Evolutionary conservation across 2,329 filamentous ascomycete species (phyloP).

Genomic region (Alternaria consortialis): DNA sequence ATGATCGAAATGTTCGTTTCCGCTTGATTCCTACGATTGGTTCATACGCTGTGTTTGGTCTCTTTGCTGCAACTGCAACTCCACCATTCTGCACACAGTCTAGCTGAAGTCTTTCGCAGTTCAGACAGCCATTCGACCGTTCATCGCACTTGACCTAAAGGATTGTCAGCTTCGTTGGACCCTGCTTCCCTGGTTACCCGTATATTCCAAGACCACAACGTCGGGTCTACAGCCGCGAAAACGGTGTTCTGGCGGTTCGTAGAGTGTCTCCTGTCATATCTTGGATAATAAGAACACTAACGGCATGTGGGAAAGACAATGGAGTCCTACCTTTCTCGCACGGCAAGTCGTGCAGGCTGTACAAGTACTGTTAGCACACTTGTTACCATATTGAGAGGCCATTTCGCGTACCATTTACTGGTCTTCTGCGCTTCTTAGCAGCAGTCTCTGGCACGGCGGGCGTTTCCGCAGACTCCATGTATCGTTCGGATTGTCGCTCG

Average conservation of each 20-base stretch:
- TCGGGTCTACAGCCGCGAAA: not conserved
- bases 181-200: not conserved
- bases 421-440: conserved; percentile 36
- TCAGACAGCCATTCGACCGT: conserved; percentile 41
- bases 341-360: conserved; percentile 31
- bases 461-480: conserved; percentile 21
- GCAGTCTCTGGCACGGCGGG: conserved; percentile 19
- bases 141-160: conserved; percentile 45
- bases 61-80: conserved; percentile 24
- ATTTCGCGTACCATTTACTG: conserved; percentile 34
- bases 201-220: not conserved
- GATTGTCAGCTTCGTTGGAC: conserved; percentile 11
- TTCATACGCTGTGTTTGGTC: conserved; percentile 26
- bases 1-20: conserved; percentile 44
- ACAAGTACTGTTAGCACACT: conserved; percentile 12
- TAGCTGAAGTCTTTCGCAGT: conserved; percentile 42
- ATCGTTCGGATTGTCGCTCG: conserved; percentile 23
- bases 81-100: conserved; percentile 39
- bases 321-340: conserved; percentile 25
- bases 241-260: not conserved
- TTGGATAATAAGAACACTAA: not conserved
- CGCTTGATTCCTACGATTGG: conserved; percentile 41
- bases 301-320: not conserved
- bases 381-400: conserved; percentile 3
- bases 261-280: not conserved